Conservation (phyloP, 2,329 filamentous ascomycete genomes). For the Raffaelea ambrosiae region DNA sequence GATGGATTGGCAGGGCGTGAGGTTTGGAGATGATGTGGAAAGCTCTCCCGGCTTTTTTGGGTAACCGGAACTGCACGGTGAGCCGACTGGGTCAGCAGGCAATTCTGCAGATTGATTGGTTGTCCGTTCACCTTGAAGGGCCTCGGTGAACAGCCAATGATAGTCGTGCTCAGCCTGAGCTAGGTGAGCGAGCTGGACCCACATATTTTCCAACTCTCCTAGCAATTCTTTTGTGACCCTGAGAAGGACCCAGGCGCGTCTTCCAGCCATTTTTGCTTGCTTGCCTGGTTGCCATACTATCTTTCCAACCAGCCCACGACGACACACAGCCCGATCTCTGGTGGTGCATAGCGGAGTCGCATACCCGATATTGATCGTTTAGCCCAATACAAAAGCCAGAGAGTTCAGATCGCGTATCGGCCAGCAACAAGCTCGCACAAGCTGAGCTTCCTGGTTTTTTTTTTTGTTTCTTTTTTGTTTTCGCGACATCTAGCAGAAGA, state of each 20-base stretch:
- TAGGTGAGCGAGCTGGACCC: neutral
- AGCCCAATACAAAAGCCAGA: too few species aligned
- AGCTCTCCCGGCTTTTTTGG: conserved; percentile 12
- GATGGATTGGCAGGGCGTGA: too few species aligned
- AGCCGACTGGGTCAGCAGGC: conserved; percentile 13
- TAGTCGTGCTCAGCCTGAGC: conserved; percentile 9
- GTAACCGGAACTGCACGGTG: conserved; percentile 5
- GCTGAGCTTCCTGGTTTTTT: too few species aligned
- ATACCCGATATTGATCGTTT: too few species aligned
- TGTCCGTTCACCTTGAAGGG: conserved; percentile 1
- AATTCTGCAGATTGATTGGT: conserved; percentile 15
- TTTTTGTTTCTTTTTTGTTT: too few species aligned
- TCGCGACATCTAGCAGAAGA: too few species aligned
- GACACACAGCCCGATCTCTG: neutral
- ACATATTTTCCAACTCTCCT: neutral
- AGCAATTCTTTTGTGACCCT: neutral
- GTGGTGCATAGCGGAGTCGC: neutral
- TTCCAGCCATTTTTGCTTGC: neutral
- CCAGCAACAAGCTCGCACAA: too few species aligned
- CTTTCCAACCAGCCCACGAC: too few species aligned
- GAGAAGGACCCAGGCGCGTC: neutral
- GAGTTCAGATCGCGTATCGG: too few species aligned
- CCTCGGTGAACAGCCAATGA: conserved; percentile 12
- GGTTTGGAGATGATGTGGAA: conserved; percentile 2
- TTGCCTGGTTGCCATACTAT: neutral